phyloP scores from a whole-genome alignment of 2,329 filamentous ascomycete genomes.

The Diaporthe sp. region DNA sequence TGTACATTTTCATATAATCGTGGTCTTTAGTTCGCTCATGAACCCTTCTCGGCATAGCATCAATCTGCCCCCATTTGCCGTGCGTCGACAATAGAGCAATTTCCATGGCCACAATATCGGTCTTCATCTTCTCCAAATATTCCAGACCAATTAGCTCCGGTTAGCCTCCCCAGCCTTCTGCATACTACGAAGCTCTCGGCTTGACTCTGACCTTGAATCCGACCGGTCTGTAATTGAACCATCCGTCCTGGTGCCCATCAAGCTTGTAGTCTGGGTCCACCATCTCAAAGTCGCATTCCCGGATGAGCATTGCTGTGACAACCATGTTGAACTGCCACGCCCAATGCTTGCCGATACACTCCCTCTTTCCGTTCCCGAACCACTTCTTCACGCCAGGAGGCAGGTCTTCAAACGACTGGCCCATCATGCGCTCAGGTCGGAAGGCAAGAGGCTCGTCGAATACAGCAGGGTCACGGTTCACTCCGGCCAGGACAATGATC shows the following conservation, averaged over 20 bases:
- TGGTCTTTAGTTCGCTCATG: not conserved
- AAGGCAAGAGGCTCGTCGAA: constrained; percentile 62
- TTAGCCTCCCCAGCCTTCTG: accelerated
- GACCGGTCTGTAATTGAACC: constrained; percentile 66
- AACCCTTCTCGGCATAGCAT: not conserved
- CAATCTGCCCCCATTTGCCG: not conserved
- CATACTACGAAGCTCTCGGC: constrained; percentile 46
- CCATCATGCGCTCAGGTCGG: constrained; percentile 62
- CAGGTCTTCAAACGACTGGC: constrained; percentile 56
- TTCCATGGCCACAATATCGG: no score
- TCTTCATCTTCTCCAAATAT: no score
- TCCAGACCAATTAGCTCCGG: not conserved
- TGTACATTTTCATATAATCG: not conserved
- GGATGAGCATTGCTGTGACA: constrained; percentile 57
- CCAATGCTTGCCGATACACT: constrained; percentile 65
- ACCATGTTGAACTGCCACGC: constrained; percentile 60
- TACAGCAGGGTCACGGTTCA: constrained; percentile 62
- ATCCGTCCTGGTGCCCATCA: constrained; percentile 56
- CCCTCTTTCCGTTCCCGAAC: constrained; percentile 65
- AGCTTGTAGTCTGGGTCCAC: constrained; percentile 55
- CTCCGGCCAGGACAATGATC: constrained; percentile 63
- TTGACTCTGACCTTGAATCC: constrained; percentile 59
- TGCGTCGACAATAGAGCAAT: no score
- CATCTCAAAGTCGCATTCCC: constrained; percentile 60
- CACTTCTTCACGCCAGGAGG: constrained; percentile 61